phyloP scores from a whole-genome alignment of 176 grass and related monocot genomes.

The Pontederia crassipes region DNA sequence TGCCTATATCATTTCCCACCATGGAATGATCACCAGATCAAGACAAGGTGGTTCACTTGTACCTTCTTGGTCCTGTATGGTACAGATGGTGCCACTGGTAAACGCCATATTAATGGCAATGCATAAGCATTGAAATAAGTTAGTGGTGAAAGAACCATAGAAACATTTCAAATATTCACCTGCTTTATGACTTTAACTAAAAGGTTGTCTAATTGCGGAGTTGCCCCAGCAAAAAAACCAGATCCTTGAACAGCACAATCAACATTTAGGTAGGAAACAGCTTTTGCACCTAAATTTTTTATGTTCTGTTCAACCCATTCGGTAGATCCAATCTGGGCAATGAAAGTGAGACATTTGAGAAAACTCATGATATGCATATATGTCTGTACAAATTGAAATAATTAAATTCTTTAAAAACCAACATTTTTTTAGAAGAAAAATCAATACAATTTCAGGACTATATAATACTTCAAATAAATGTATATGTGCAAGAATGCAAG shows the following conservation, averaged over 20 bases:
- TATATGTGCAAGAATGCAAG: too few relatives aligned
- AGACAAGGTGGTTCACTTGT: too few relatives aligned
- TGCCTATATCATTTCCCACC: too few relatives aligned
- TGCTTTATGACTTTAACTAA: slow-evolving; percentile 61
- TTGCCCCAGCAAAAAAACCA: slow-evolving; percentile 64
- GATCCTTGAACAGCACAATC: slow-evolving; percentile 95
- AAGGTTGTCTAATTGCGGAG: slow-evolving; percentile 82
- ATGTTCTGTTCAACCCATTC: slow-evolving; percentile 95
- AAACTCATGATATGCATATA: slow-evolving; percentile 1
- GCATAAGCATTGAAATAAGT: too few relatives aligned
- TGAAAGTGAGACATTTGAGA: slow-evolving; percentile 22
- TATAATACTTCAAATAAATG: too few relatives aligned
- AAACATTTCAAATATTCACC: slow-evolving; percentile 24
- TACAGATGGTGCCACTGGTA: too few relatives aligned
- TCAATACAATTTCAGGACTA: too few relatives aligned
- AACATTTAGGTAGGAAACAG: slow-evolving; percentile 94
- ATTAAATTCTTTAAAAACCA: slow-evolving; percentile 7
- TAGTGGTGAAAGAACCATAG: too few relatives aligned
- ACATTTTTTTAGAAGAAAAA: too few relatives aligned
- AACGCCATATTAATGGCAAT: too few relatives aligned
- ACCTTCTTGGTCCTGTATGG: too few relatives aligned
- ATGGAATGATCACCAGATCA: too few relatives aligned
- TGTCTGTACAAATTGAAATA: neutral
- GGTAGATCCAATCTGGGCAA: slow-evolving; percentile 66
- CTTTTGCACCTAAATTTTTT: slow-evolving; percentile 72